These are phyloP conservation scores for Venturia carpophila DNA, from an alignment of 2,329 filamentous ascomycete genomes.

Conservation along the genomic window DNA sequence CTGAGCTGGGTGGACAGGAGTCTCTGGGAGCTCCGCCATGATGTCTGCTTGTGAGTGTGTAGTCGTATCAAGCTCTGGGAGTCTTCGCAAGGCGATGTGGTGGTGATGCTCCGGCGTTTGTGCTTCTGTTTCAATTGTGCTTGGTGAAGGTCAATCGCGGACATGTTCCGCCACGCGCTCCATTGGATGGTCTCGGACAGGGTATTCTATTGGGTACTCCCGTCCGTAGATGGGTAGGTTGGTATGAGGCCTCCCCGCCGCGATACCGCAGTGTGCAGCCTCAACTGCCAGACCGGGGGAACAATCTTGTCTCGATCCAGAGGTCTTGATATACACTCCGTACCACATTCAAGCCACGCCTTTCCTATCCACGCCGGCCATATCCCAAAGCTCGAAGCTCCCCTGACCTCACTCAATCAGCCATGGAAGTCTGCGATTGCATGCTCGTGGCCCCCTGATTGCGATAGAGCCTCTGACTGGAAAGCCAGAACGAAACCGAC, in stretches of 20 bases:
- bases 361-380: neutral
- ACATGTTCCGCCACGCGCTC: neutral
- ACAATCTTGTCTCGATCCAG: neutral
- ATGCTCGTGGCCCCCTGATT: neutral
- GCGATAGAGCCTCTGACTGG: neutral
- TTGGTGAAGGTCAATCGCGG: conserved; percentile 4
- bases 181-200: neutral
- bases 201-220: no score
- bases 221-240: no score
- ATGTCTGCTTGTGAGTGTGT: neutral
- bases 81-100: neutral
- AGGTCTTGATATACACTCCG: neutral
- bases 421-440: neutral
- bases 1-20: conserved; percentile 55
- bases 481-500: neutral
- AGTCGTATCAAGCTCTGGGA: neutral
- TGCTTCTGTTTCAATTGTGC: neutral
- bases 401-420: neutral
- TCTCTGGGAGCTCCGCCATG: conserved; percentile 34
- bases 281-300: neutral
- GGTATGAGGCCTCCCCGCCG: neutral
- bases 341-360: neutral
- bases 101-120: neutral
- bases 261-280: neutral
- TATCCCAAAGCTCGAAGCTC: conserved; percentile 1